phyloP scores from a whole-genome alignment of 305 asterid genomes.

The Fraxinus greggii region DNA sequence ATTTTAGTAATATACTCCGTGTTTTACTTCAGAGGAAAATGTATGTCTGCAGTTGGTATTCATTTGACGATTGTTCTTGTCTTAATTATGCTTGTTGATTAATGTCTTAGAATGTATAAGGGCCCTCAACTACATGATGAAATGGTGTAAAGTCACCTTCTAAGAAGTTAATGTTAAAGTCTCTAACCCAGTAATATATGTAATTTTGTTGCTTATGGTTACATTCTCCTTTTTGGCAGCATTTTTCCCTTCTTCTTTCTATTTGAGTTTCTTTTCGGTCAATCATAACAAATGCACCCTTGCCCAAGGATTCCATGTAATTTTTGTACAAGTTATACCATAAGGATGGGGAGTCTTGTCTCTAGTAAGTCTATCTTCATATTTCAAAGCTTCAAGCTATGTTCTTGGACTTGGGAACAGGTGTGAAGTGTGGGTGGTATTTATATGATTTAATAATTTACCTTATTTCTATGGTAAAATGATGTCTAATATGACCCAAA shows the following conservation, averaged over 20 bases:
- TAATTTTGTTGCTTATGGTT: background rate
- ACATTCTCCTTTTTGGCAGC: background rate
- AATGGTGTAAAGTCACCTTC: background rate
- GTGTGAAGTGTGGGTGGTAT: background rate
- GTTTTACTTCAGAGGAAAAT: background rate
- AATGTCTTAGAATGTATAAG: background rate
- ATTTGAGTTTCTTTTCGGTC: background rate
- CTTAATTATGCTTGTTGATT: background rate
- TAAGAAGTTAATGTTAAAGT: background rate
- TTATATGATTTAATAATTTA: background rate
- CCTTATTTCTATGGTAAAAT: background rate
- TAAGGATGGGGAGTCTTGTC: background rate
- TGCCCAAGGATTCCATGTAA: background rate
- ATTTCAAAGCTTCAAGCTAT: background rate
- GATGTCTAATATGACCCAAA: background rate
- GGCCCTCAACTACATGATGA: background rate
- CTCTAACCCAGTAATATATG: background rate
- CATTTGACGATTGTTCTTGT: background rate
- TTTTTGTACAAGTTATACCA: background rate
- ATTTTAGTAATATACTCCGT: background rate
- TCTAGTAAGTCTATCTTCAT: background rate
- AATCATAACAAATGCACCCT: background rate
- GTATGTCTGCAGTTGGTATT: background rate
- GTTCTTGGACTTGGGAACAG: background rate
- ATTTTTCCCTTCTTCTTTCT: background rate